phyloP scores from a whole-genome alignment of 768 basidiomycete species.

The Leccinum imitatum region DNA sequence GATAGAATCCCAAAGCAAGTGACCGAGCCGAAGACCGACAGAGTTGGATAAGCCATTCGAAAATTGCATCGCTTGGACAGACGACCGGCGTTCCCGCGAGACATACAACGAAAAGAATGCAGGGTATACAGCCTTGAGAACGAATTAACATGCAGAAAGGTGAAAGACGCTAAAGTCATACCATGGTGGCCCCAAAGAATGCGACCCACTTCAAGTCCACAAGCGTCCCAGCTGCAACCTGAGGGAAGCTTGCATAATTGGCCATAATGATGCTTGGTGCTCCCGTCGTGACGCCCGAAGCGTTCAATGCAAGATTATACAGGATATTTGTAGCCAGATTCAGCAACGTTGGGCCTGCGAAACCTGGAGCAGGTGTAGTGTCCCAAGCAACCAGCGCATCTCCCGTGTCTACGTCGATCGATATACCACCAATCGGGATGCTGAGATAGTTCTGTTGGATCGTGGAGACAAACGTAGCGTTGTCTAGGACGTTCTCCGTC shows the following conservation, averaged over 20 bases:
- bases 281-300: conserved; percentile 38
- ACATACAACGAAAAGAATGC: conserved; percentile 82
- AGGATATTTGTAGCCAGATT: conserved; percentile 69
- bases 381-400: conserved; percentile 70
- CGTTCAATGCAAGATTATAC: conserved; percentile 61
- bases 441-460: conserved; percentile 53
- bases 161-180: conserved; percentile 26
- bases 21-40: conserved; percentile 74
- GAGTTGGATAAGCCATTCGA: conserved; percentile 74
- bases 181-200: conserved; percentile 75
- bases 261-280: conserved; percentile 55
- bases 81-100: conserved; percentile 63
- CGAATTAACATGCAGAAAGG: background rate
- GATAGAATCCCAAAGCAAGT: conserved; percentile 71
- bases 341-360: conserved; percentile 58
- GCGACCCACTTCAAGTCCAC: conserved; percentile 69
- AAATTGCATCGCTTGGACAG: conserved; percentile 79
- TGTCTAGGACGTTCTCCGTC: conserved; percentile 48
- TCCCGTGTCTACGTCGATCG: conserved; percentile 51
- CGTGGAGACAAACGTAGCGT: conserved; percentile 55
- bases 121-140: conserved; percentile 64
- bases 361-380: conserved; percentile 54
- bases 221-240: conserved; percentile 53
- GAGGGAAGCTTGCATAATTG: conserved; percentile 58
- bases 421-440: conserved; percentile 67